phyloP scores from a whole-genome alignment of 2,329 filamentous ascomycete genomes.

The Calonectria montana region DNA sequence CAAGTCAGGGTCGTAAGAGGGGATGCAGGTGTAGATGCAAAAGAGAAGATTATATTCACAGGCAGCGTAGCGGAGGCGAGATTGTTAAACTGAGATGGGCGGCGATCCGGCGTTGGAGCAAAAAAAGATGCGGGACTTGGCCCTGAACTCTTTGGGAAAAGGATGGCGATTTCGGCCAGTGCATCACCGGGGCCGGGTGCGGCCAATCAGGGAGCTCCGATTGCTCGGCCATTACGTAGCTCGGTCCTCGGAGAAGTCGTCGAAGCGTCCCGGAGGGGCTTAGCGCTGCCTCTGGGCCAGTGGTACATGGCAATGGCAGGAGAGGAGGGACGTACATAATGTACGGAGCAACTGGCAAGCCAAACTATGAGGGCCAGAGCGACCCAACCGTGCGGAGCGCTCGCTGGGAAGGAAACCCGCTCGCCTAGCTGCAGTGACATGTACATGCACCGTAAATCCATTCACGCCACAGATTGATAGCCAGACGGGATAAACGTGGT shows the following conservation, averaged over 20 bases:
- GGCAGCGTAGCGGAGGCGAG: conserved; percentile 33
- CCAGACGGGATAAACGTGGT: neutral
- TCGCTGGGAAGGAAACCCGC: neutral
- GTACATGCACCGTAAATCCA: conserved; percentile 1
- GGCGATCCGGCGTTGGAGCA: conserved; percentile 35
- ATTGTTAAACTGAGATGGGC: conserved; percentile 28
- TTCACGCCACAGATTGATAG: conserved; percentile 5
- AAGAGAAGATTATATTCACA: conserved; percentile 11
- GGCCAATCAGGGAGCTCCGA: conserved; percentile 40
- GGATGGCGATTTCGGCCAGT: conserved; percentile 46
- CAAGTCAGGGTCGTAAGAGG: neutral
- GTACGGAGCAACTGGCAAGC: no score
- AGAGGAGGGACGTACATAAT: neutral
- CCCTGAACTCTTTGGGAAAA: conserved; percentile 17
- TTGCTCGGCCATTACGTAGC: conserved; percentile 47
- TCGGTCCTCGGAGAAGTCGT: conserved; percentile 44
- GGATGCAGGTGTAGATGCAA: conserved; percentile 2
- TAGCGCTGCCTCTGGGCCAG: neutral
- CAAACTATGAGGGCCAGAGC: neutral
- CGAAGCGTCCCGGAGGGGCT: conserved; percentile 5
- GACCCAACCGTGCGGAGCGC: conserved; percentile 1
- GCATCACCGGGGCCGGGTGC: conserved; percentile 27
- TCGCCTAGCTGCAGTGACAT: neutral
- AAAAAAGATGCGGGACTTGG: conserved; percentile 47
- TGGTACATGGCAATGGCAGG: neutral